These are phyloP conservation scores for Neoboletus brunneissimus DNA, from an alignment of 768 basidiomycete genomes.

Conservation along the genomic window DNA sequence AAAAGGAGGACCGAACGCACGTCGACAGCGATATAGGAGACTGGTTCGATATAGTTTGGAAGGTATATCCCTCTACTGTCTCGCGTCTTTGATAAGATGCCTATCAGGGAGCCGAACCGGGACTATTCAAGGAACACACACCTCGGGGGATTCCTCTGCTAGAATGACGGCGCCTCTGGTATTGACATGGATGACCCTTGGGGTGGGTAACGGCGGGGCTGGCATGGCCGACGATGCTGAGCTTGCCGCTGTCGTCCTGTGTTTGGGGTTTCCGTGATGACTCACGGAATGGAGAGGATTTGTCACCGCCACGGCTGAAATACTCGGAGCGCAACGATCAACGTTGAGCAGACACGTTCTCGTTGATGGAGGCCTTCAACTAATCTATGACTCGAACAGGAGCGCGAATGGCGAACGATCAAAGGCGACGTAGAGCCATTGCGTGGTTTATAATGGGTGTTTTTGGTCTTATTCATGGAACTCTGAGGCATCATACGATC, in stretches of 20 bases:
- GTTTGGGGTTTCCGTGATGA: constrained; percentile 11
- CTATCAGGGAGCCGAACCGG: constrained; percentile 13
- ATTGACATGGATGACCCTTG: constrained; percentile 90
- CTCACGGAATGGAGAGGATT: constrained; percentile 10
- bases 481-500: constrained; percentile 3
- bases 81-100: constrained; percentile 55
- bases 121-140: constrained; percentile 36
- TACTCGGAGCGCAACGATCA: not conserved
- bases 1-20: constrained; percentile 49
- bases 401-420: not conserved
- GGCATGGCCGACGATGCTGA: constrained; percentile 34
- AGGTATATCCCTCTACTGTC: constrained; percentile 97
- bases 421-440: constrained; percentile 4
- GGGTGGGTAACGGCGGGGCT: constrained; percentile 68
- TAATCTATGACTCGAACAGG: not conserved
- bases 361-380: not conserved
- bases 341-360: constrained; percentile 10
- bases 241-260: constrained; percentile 11
- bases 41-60: constrained; percentile 95
- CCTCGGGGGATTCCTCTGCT: constrained; percentile 92
- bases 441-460: constrained; percentile 1
- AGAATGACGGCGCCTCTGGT: constrained; percentile 92
- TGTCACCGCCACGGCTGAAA: constrained; percentile 14
- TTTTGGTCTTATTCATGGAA: constrained; percentile 11
- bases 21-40: constrained; percentile 96